Percentiles rank a stretch among this genome's conserved stretches.
Evolutionary conservation across 2,329 filamentous ascomycete genomes (phyloP).

Genomic region (Aureobasidium leucospermi): DNA sequence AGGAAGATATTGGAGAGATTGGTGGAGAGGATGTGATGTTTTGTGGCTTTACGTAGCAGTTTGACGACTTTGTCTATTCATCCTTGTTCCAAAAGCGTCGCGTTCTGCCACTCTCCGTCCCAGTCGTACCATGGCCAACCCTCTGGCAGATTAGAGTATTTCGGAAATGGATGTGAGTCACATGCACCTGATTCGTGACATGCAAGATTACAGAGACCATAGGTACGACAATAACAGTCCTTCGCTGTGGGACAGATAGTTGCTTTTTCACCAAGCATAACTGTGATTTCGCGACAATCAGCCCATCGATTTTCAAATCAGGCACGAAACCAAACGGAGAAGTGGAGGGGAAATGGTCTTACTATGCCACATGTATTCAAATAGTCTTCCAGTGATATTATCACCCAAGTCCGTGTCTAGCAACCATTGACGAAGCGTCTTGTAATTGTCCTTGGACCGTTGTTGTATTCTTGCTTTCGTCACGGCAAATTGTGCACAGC

Average conservation of each 20-base stretch:
- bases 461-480: conserved; percentile 40
- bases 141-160: conserved; percentile 48
- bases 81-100: background rate
- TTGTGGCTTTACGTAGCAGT: too few species aligned
- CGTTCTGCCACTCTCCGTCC: conserved; percentile 29
- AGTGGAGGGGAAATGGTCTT: background rate
- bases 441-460: conserved; percentile 42
- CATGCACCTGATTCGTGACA: conserved; percentile 42
- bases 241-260: conserved; percentile 54
- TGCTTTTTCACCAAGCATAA: conserved; percentile 7
- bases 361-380: conserved; percentile 53
- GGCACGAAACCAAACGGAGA: background rate
- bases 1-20: too few species aligned
- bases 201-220: conserved; percentile 50
- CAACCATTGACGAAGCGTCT: conserved; percentile 44
- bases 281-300: background rate
- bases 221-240: conserved; percentile 61
- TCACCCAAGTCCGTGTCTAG: conserved; percentile 40
- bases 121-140: conserved; percentile 57
- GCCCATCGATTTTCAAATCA: background rate
- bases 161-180: conserved; percentile 50
- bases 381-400: conserved; percentile 44
- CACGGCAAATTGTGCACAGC: conserved; percentile 50
- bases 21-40: too few species aligned
- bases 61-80: too few species aligned